A percentile compares a stretch with the other conserved stretches of the same genome.
Evolutionary conservation across 371 early-diverging fungal genomes (phyloP).

Genomic region (Catenaria anguillulae): DNA sequence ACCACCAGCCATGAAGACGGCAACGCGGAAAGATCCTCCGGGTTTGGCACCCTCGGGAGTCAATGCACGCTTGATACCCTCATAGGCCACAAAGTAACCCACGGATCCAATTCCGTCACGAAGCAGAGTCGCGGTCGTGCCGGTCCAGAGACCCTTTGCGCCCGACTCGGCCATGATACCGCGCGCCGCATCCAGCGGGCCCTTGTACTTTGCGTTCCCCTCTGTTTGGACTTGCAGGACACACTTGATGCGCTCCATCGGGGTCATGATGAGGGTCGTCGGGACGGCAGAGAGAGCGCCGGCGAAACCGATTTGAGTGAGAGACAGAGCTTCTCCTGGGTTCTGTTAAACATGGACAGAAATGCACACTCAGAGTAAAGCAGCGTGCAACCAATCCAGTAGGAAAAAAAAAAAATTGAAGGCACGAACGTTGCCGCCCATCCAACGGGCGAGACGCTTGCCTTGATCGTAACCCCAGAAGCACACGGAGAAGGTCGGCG

Average conservation of each 20-base stretch:
- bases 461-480: conserved; percentile 74
- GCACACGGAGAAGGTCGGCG: conserved; percentile 76
- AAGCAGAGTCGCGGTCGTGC: conserved; percentile 82
- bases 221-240: conserved; percentile 59
- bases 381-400: not conserved
- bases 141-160: conserved; percentile 69
- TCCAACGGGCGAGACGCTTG: conserved; percentile 27
- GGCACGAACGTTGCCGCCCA: not conserved
- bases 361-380: too few relatives aligned
- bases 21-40: conserved; percentile 47
- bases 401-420: not conserved
- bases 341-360: not conserved
- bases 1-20: conserved; percentile 91
- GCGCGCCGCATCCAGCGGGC: conserved; percentile 54
- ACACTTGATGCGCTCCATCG: conserved; percentile 90
- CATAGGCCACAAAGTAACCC: conserved; percentile 95
- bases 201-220: conserved; percentile 43
- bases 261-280: conserved; percentile 84
- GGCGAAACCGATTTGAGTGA: conserved; percentile 71
- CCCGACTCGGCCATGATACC: conserved; percentile 44
- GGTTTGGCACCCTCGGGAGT: conserved; percentile 55
- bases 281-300: conserved; percentile 93
- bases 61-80: conserved; percentile 63
- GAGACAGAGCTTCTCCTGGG: conserved; percentile 32
- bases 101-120: conserved; percentile 90